Conservation (phyloP, 176 grass and related monocot genomes). For the Otatea glauca region DNA sequence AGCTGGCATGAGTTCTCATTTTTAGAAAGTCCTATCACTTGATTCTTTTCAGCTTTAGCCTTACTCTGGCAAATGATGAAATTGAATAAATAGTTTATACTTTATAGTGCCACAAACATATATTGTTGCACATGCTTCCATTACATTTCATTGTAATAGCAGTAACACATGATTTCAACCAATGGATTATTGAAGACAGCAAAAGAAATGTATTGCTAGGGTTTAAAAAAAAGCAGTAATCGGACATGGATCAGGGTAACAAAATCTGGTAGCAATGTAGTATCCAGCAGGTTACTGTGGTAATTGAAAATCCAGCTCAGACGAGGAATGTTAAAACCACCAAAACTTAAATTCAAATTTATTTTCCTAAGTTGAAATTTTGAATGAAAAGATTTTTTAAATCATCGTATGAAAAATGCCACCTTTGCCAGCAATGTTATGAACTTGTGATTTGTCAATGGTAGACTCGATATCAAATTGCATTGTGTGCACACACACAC, state of each 20-base stretch:
- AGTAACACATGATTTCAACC: constrained; percentile 26
- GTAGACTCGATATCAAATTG: not conserved
- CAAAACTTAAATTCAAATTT: constrained; percentile 24
- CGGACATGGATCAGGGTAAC: constrained; percentile 12
- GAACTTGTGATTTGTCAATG: not conserved
- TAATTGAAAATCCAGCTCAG: not conserved
- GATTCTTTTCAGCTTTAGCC: constrained; percentile 88
- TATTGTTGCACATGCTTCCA: constrained; percentile 19
- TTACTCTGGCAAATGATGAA: constrained; percentile 72
- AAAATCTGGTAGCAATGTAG: not conserved
- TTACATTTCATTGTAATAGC: constrained; percentile 16
- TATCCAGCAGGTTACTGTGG: not conserved
- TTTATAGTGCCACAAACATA: constrained; percentile 39
- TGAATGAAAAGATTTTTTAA: not conserved
- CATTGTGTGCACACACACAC: too few species aligned
- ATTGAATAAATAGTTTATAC: constrained; percentile 36
- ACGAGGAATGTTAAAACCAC: constrained; percentile 13
- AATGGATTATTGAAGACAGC: constrained; percentile 18
- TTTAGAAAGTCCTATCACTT: constrained; percentile 61
- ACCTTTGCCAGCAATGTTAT: not conserved
- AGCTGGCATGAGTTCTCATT: constrained; percentile 79
- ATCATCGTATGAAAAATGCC: not conserved
- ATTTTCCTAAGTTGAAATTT: not conserved
- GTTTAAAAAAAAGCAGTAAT: constrained; percentile 7
- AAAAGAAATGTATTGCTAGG: constrained; percentile 16